Base-by-base conservation (phyloP, 2,329 filamentous ascomycete species). In the Sarocladium strictum region DNA sequence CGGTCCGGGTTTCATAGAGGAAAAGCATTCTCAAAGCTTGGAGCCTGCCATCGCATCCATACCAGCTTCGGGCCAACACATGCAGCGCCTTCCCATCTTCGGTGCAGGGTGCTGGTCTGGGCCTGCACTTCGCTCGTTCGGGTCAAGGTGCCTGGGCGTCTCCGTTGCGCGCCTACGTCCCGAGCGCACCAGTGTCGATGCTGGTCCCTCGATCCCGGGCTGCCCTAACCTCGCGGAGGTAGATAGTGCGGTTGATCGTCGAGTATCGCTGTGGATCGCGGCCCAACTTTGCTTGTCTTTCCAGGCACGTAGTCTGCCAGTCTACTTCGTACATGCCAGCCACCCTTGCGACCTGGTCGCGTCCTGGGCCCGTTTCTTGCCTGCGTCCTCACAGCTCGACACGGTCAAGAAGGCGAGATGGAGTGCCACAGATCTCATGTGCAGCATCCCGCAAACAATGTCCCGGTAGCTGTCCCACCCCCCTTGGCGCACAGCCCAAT, bases 361-460 rank as follows among this genome's bases (percentile, higher is more conserved):
- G 43, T 47, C 9, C 47, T 6, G 33, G 50, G 32, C 19, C 50
- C 10, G 33, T 27, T 10, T n/a, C 21, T 23, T 24, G 10, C 14
- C 45, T 11, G 15, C 50, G 29, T 53, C 3, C 29, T 27, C 29
- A n/a, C 43, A 24, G 54, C 55, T 55, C 35, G 52, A 57, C 58
- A 49, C 17, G 50, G 29, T 53, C 50, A 64, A 62, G 64, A 62
- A 67, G 64, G 63, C 67, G 64, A 71, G 68, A 70, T 71, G 67
- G 67, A 60, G 69, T 71, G 58, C 62, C 66, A 72, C 69, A 71
- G 68, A 72, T 71, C 68, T 70, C 65, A 62, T 55, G 53, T 58
- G 58, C 60, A 59, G 57, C 57, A 54, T 61, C 62, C 62, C 62
- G 62, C 61, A 64, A n/a, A 63, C 65, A 66, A 67, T 68, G 62